Evolutionary conservation across 83 land plant genomes (phyloP), one percentile per base, ranked within the genome.

Genomic region (Picea abies): DNA sequence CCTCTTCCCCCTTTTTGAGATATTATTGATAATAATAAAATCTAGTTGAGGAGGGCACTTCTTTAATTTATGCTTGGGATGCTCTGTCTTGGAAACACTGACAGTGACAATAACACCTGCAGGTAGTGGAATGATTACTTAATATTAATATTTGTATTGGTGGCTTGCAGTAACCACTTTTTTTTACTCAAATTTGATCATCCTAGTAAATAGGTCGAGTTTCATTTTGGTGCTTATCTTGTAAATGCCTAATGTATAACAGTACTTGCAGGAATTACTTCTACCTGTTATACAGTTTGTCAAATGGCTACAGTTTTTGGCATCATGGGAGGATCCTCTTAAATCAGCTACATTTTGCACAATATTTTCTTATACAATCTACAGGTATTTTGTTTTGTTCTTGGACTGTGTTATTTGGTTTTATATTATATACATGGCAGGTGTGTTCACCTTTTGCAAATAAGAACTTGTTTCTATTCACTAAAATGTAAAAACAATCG

Each of bases 291-390:
- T 79, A 44, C 82, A 90, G 75, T 76, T 93, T 60, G 78, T 88
- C 25, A 87, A 85, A 23, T 84, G 83, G 82, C 86, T 97, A 81
- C 86, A 80, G 52, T 87, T 85, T 76, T 16, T 97, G 56, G 86
- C 82, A 22, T 85, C 85, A 61, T 97, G 99, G 99, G 87, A 92
- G 63, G 98, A 97, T 37, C 93, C 93, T 37, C 39, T 85, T 11
- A 97, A 93, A 84, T 93, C 98, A 15, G 70, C 84, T 22, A 76
- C 84, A 11, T 97, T 97, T 85, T 94, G 96, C 81, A 67, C 81
- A 16, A 68, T 91, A 3, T 61, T 65, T 44, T 83, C 86, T n/a
- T 97, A 86, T 79, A 83, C 93, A 23, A 90, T 97, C 26, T 88
- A 56, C 90, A 90, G 93, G 99, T 97, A 84, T 79, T 87, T 65